phyloP scores from a whole-genome alignment of 2,329 filamentous ascomycete species.

The Gnomoniopsis smithogilvyi region DNA sequence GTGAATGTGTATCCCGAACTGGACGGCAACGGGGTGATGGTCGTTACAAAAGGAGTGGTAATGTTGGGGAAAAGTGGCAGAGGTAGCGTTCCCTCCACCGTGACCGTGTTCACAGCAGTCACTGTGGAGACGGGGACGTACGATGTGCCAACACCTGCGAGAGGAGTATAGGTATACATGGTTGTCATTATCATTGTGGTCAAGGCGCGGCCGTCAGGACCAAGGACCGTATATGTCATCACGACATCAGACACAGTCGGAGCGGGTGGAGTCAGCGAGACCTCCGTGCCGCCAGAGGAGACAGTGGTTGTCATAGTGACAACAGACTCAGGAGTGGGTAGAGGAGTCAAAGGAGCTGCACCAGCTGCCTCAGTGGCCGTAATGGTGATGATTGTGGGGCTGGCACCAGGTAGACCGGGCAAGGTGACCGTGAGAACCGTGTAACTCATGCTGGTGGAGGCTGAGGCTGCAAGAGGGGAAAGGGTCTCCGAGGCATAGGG shows the following conservation, averaged over 20 bases:
- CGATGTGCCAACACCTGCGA: conserved; percentile 4
- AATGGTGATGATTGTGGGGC: conserved; percentile 11
- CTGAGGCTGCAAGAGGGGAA: not conserved
- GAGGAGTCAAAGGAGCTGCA: not conserved
- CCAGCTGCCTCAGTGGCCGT: conserved; percentile 8
- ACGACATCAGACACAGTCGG: conserved; percentile 15
- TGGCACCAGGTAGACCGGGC: conserved; percentile 8
- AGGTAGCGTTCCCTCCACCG: conserved; percentile 3
- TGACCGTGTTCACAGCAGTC: conserved; percentile 14
- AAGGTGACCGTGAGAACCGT: conserved; percentile 13
- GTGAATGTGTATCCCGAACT: not conserved
- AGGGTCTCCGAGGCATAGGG: not conserved
- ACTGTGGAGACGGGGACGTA: conserved; percentile 14
- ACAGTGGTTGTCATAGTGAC: conserved; percentile 6
- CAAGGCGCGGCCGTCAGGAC: conserved; percentile 7
- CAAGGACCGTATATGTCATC: conserved; percentile 23
- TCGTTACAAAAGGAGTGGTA: conserved; percentile 7
- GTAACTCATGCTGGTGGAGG: not conserved
- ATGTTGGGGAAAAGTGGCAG: not conserved
- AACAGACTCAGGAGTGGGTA: not conserved
- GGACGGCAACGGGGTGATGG: not conserved
- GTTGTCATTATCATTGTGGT: conserved; percentile 16
- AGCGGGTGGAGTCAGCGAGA: conserved; percentile 1
- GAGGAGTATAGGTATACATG: conserved; percentile 7
- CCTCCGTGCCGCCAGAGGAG: conserved; percentile 13